These are phyloP conservation scores for Claviceps monticola DNA, from an alignment of 2,329 filamentous ascomycete genomes.

Conservation along the genomic window DNA sequence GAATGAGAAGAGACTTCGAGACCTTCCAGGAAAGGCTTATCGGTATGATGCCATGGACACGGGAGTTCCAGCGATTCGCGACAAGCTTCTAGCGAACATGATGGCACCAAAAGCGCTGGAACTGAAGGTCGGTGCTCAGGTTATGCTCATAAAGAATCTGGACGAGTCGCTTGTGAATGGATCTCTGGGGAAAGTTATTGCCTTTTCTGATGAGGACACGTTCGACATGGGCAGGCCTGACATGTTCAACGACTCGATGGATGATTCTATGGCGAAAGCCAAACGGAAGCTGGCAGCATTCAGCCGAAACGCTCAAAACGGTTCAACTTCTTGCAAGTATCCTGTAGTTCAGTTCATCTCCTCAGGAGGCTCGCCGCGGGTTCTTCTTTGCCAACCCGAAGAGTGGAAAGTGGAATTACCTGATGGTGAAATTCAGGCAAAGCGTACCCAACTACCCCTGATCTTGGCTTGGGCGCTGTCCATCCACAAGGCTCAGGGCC, in stretches of 20 bases:
- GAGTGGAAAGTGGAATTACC: constrained; percentile 97
- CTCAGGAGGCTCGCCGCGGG: constrained; percentile 49
- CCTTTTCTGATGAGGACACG: constrained; percentile 25
- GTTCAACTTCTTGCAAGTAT: constrained; percentile 45
- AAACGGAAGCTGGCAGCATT: constrained; percentile 44
- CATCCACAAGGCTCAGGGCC: constrained; percentile 95
- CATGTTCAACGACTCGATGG: constrained; percentile 27
- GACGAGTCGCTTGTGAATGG: constrained; percentile 91
- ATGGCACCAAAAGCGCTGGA: constrained; percentile 77
- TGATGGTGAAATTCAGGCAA: constrained; percentile 83
- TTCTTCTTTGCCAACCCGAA: constrained; percentile 70
- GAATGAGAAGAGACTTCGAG: constrained; percentile 60
- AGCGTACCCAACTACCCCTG: constrained; percentile 67
- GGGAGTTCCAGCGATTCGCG: constrained; percentile 58
- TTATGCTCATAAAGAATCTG: constrained; percentile 99
- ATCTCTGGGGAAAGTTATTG: constrained; percentile 68
- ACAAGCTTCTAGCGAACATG: constrained; percentile 73
- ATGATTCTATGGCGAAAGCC: constrained; percentile 30
- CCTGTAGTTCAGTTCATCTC: constrained; percentile 77
- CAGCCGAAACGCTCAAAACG: constrained; percentile 26
- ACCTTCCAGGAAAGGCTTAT: constrained; percentile 53
- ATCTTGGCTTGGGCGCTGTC: constrained; percentile 95
- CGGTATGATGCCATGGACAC: constrained; percentile 63
- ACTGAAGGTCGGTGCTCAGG: constrained; percentile 83
- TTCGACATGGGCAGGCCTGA: constrained; percentile 26